Percentiles rank a stretch among this genome's conserved stretches.
Evolutionary conservation across 345 rosid genomes (phyloP).

Genomic region (Gynandropsis gynandra): DNA sequence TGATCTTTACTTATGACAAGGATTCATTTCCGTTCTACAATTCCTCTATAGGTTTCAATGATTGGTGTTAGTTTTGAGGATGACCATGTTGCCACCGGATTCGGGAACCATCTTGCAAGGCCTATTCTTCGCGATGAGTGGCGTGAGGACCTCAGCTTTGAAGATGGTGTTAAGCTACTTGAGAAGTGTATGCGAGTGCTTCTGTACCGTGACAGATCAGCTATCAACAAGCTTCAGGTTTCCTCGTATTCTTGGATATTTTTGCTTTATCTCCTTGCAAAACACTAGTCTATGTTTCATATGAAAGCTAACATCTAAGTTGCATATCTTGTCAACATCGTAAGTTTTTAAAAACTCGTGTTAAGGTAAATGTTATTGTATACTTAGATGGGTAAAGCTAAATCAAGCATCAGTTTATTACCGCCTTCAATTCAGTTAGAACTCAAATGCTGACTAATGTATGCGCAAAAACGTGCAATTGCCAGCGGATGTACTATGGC

Average conservation of each 20-base stretch:
- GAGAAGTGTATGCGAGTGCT: slow-evolving; percentile 99
- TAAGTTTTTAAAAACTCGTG: not conserved
- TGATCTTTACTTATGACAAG: slow-evolving; percentile 8
- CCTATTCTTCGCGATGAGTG: slow-evolving; percentile 96
- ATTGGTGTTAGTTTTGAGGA: slow-evolving; percentile 93
- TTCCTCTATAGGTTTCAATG: slow-evolving; percentile 62
- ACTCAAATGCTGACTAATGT: too few species aligned
- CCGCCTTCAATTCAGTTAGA: too few species aligned
- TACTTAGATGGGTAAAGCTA: too few species aligned
- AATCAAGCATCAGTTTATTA: too few species aligned
- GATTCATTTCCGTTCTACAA: slow-evolving; percentile 9
- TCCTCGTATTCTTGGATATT: not conserved
- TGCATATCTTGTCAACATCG: not conserved
- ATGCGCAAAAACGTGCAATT: too few species aligned
- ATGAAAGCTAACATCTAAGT: too few species aligned
- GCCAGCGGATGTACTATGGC: too few species aligned
- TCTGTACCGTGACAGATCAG: slow-evolving; percentile 93
- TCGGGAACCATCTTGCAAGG: slow-evolving; percentile 93
- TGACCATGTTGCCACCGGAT: slow-evolving; percentile 89
- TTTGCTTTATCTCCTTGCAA: too few species aligned
- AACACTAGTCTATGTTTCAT: too few species aligned
- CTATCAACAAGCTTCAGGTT: slow-evolving; percentile 96
- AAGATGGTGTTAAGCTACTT: slow-evolving; percentile 83
- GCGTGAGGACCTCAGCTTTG: slow-evolving; percentile 78
- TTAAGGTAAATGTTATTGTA: not conserved